phyloP scores from a whole-genome alignment of 306 rosid genomes.

The Quillaja saponaria region DNA sequence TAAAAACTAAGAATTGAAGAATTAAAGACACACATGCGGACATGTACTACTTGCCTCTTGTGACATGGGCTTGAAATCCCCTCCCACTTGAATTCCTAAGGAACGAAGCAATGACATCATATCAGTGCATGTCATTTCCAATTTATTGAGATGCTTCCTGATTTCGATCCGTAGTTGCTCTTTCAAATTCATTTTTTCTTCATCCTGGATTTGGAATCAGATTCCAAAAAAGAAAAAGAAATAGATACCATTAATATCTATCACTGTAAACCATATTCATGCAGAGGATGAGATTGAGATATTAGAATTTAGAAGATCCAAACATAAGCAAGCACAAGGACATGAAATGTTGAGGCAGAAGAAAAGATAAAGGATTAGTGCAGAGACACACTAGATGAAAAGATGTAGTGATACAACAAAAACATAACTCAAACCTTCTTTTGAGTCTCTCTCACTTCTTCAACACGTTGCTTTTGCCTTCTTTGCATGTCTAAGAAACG shows the following conservation, averaged over 20 bases:
- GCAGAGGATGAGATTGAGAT: conserved; percentile 12
- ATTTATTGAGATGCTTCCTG: conserved; percentile 52
- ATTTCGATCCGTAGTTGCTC: conserved; percentile 75
- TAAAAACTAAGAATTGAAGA: neutral
- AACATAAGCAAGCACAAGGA: neutral
- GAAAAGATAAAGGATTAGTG: neutral
- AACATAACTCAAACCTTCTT: conserved; percentile 67
- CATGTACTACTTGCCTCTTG: conserved; percentile 53
- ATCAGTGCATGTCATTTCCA: conserved; percentile 65
- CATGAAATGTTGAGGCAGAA: conserved; percentile 5
- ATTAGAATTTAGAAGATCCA: conserved; percentile 7
- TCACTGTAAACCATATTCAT: neutral
- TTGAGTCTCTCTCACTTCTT: conserved; percentile 88
- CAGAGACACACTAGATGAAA: conserved; percentile 17
- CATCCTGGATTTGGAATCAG: conserved; percentile 61
- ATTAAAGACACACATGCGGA: conserved; percentile 9
- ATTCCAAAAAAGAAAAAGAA: conserved; percentile 24
- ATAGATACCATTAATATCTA: conserved; percentile 1
- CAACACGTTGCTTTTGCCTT: conserved; percentile 85
- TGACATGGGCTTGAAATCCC: conserved; percentile 43
- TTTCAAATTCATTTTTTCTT: conserved; percentile 72
- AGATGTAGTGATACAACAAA: neutral
- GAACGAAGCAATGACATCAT: conserved; percentile 85
- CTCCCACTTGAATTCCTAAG: conserved; percentile 76
- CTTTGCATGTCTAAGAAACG: conserved; percentile 70